Evolutionary conservation across 2,329 filamentous ascomycete genomes (phyloP), one percentile per base, ranked within the genome.

Genomic region (Cercospora beticola): DNA sequence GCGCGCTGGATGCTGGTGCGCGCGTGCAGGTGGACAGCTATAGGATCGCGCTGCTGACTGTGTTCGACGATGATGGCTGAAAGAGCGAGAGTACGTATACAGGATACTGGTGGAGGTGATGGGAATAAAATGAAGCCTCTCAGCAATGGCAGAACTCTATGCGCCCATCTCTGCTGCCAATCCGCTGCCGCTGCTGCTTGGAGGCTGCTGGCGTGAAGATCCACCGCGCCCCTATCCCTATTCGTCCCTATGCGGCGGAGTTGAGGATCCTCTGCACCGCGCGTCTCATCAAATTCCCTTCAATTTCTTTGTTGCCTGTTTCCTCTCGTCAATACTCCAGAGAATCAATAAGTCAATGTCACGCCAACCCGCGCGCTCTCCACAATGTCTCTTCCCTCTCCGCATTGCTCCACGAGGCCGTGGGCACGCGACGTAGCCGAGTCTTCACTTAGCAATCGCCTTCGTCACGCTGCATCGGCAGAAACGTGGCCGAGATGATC

Each of bases 401-500:
- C 43, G 21, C 60, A 62, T 5, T 46, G 40, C 61, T 54, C 40
- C 28, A 54, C 61, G 60, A 52, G 40, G 23, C 16, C n/a, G 36
- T 63, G 46, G 36, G 28, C 61, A 63, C 43, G 61, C 43, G 61
- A 54, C 30, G 8, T 18, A 33, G 23, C 28, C 10, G 43, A n/a
- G 6, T 36, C 46, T 52, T 33, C 43, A 56, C 61, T n/a, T 16
- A 40, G 54, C 54, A 21, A 23, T 49, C 18, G n/a, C 21, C 21
- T 18, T 52, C 26, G 61, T 63, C 61, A 54, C 43, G 43, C 14
- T 63, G 43, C 61, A 54, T 23, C 61, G 46, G 61, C 61, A 23
- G 36, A 36, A 52, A 36, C 62, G 54, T 56, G 62, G 61, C 61
- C 49, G 18, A 54, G 54, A 18, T 57, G 54, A 18, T 57, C 23